These are phyloP conservation scores for Magnolia sinica DNA, from an alignment of 164 flowering plant genomes.

Conservation along the genomic window DNA sequence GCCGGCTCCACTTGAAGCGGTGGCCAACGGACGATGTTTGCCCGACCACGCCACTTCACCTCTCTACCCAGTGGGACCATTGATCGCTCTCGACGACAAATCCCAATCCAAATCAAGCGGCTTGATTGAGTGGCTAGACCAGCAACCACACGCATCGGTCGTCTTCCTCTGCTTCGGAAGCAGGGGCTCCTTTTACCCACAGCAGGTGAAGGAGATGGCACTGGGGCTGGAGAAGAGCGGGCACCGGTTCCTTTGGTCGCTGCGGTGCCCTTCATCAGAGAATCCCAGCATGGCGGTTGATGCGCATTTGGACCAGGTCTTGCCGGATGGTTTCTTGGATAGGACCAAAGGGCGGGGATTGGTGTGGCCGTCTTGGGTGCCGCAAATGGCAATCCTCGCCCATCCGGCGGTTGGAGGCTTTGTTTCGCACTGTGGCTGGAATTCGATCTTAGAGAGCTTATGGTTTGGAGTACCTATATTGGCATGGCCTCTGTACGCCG, in stretches of 20 bases:
- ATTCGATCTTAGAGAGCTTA: constrained; percentile 15
- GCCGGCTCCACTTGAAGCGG: not conserved
- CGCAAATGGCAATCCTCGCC: constrained; percentile 8
- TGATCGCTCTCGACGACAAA: too few species aligned
- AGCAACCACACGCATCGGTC: constrained; percentile 7
- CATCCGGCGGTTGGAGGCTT: constrained; percentile 13
- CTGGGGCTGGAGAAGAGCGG: constrained; percentile 8
- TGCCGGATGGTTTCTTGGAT: constrained; percentile 15
- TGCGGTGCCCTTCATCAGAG: not conserved
- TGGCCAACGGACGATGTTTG: not conserved
- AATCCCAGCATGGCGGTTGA: not conserved
- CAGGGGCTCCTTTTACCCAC: constrained; percentile 3
- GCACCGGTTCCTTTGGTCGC: constrained; percentile 4
- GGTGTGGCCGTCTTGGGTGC: constrained; percentile 17
- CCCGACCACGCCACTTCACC: too few species aligned
- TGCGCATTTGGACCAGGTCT: constrained; percentile 3
- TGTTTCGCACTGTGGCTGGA: constrained; percentile 20
- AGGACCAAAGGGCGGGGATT: constrained; percentile 13
- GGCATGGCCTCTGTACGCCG: constrained; percentile 50
- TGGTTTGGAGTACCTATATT: constrained; percentile 30
- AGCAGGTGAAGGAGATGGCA: constrained; percentile 24
- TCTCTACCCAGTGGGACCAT: too few species aligned
- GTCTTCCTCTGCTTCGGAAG: constrained; percentile 17
- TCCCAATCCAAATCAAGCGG: too few species aligned
- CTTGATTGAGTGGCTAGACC: constrained; percentile 8